A percentile compares a stretch with the other conserved stretches of the same genome.
Conservation (phyloP, 768 basidiomycete genomes). For the Kwoniella sp. region DNA sequence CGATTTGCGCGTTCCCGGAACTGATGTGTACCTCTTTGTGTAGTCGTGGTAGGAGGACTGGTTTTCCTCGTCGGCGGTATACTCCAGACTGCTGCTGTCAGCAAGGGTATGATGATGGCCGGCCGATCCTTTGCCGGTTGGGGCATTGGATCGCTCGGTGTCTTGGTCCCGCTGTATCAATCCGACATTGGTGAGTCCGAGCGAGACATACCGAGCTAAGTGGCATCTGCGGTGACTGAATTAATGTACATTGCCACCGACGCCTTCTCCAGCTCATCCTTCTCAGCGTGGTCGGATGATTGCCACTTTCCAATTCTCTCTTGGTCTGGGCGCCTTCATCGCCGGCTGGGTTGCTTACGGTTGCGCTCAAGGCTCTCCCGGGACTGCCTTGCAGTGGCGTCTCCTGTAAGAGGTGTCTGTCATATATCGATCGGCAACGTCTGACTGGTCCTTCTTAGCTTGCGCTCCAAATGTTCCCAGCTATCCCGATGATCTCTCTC, state of each 20-base stretch:
- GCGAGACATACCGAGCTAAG: too few relatives aligned
- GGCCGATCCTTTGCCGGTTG: conserved; percentile 58
- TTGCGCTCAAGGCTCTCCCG: conserved; percentile 60
- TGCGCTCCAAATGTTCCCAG: conserved; percentile 56
- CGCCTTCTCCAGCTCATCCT: conserved; percentile 5
- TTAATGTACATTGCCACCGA: not conserved
- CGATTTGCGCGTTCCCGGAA: too few relatives aligned
- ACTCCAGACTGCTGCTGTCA: conserved; percentile 30
- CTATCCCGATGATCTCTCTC: conserved; percentile 61
- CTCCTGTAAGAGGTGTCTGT: conserved; percentile 41
- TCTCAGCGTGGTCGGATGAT: conserved; percentile 6
- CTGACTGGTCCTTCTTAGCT: conserved; percentile 43
- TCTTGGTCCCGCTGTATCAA: conserved; percentile 8
- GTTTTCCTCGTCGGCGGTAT: conserved; percentile 35
- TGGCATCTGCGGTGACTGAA: too few relatives aligned
- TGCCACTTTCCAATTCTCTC: conserved; percentile 56
- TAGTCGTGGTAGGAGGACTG: conserved; percentile 6
- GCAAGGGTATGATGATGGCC: conserved; percentile 31
- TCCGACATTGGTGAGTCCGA: conserved; percentile 6
- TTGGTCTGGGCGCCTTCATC: conserved; percentile 82
- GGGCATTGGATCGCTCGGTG: conserved; percentile 20
- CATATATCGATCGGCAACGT: too few relatives aligned
- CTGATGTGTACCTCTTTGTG: too few relatives aligned
- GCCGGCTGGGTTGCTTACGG: conserved; percentile 83
- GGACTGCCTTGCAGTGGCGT: conserved; percentile 61